These are phyloP conservation scores for Serendipita vermifera DNA, from an alignment of 768 basidiomycete species.

Conservation along the genomic window DNA sequence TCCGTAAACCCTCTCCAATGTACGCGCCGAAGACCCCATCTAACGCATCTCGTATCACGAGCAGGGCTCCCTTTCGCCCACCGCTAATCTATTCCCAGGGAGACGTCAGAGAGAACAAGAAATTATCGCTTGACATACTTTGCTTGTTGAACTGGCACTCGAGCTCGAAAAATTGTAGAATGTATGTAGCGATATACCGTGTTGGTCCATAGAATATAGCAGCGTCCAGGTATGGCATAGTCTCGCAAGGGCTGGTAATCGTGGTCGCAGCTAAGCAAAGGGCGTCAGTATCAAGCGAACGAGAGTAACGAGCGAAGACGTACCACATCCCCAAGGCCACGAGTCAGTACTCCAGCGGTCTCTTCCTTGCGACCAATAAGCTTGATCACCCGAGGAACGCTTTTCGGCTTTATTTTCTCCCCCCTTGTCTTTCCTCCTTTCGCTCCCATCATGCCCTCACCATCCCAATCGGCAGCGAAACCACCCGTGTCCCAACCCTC, in stretches of 20 bases:
- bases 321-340: conserved; percentile 48
- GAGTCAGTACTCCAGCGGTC: conserved; percentile 40
- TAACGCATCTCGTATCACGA: conserved; percentile 52
- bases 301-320: conserved; percentile 18
- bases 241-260: conserved; percentile 60
- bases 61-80: conserved; percentile 35
- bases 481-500: conserved; percentile 54
- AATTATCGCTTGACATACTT: background rate
- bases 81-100: conserved; percentile 7
- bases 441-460: conserved; percentile 27
- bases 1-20: conserved; percentile 57
- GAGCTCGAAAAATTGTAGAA: conserved; percentile 39
- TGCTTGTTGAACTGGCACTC: background rate
- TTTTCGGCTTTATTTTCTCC: too few species aligned
- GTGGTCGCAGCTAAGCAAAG: conserved; percentile 44
- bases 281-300: background rate
- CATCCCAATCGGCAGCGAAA: conserved; percentile 26
- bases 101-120: background rate
- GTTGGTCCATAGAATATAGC: conserved; percentile 84
- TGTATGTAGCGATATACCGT: conserved; percentile 85
- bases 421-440: conserved; percentile 27
- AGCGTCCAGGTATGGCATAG: conserved; percentile 63
- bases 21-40: conserved; percentile 70
- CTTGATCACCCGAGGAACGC: background rate
- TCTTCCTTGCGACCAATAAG: conserved; percentile 39